These are phyloP conservation scores for Podila horticola DNA, from an alignment of 192 early-diverging fungal species.

Conservation along the genomic window DNA sequence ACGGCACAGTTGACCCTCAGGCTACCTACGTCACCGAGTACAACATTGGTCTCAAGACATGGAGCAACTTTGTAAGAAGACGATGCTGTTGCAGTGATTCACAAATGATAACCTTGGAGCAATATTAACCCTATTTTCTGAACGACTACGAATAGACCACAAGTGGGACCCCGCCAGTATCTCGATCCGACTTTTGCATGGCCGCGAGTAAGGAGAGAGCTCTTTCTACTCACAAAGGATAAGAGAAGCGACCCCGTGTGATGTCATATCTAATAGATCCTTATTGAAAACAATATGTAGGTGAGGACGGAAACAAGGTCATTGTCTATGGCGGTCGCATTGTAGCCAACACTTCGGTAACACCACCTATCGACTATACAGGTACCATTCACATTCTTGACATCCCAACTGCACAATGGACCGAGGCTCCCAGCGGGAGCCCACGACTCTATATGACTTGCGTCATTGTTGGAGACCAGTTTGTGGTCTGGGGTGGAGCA, in stretches of 20 bases:
- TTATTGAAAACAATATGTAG: not conserved
- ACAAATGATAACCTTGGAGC: no score
- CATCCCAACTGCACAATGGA: slow-evolving; percentile 15
- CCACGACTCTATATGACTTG: slow-evolving; percentile 26
- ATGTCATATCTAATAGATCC: no score
- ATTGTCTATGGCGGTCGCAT: slow-evolving; percentile 31
- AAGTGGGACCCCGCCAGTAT: slow-evolving; percentile 6
- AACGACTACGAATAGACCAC: slow-evolving; percentile 5
- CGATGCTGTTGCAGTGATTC: not conserved
- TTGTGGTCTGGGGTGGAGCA: slow-evolving; percentile 30
- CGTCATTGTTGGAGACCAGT: slow-evolving; percentile 27
- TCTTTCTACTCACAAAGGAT: no score
- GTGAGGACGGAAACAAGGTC: slow-evolving; percentile 31
- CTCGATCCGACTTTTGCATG: slow-evolving; percentile 41
- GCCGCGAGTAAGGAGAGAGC: not conserved
- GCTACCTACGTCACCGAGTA: slow-evolving; percentile 29
- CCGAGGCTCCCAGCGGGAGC: slow-evolving; percentile 9
- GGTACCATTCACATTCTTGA: slow-evolving; percentile 10
- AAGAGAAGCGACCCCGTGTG: no score
- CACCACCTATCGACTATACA: slow-evolving; percentile 15
- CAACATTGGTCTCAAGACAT: not conserved
- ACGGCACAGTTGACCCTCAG: slow-evolving; percentile 9
- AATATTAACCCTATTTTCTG: not conserved
- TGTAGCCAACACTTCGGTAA: not conserved
- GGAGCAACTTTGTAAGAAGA: slow-evolving; percentile 34